Evolutionary conservation across 371 early-diverging fungal species (phyloP), one percentile per base, ranked within the genome.

Genomic region (Haplosporangium sp.): DNA sequence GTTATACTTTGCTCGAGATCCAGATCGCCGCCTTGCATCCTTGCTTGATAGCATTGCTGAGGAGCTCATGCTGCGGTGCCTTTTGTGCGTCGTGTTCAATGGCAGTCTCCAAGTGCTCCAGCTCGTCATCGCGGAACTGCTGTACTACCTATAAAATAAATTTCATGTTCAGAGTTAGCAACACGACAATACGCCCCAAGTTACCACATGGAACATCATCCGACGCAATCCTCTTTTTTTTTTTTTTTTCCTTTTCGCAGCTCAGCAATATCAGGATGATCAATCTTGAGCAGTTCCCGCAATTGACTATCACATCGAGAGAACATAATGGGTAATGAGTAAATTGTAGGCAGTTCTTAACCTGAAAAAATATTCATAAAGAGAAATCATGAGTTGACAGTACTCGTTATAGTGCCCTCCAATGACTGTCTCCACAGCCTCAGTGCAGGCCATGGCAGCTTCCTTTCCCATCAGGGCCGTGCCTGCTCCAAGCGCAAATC

Each of bases 401-500:
- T 88, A 92, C 89, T 97, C 96, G 74, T 98, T 95, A 80, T 98
- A 98, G 73, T 98, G 98, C 48, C 91, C 84, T n/a, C 98, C 98
- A 82, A 98, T 98, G 16, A 94, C 95, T 0, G 97, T 96, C 82
- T 98, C 99, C 16, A 98, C 99, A 1, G 98, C 98, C 73, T 98
- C 99, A 0, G 99, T 98, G 82, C 97, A 97, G 4, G 96, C 95
- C 98, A 98, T 98, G 29, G 98, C 97, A 6, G 96, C 96, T 63
- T 95, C 94, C 69, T 94, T 92, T 14, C 98, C 98, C 75, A 98
- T 69, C 62, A 95, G 55, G 6, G 97, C 98, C 0, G 98, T 95
- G 5, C 89, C 91, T 23, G 88, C 92, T 18, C 98, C 98, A 7
- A 98, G 85, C 0, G 90, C 87, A 66, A 91, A 98, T 3, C 98